Evolutionary conservation across 345 rosid species (phyloP).

Genomic region (Abelmoschus esculentus): DNA sequence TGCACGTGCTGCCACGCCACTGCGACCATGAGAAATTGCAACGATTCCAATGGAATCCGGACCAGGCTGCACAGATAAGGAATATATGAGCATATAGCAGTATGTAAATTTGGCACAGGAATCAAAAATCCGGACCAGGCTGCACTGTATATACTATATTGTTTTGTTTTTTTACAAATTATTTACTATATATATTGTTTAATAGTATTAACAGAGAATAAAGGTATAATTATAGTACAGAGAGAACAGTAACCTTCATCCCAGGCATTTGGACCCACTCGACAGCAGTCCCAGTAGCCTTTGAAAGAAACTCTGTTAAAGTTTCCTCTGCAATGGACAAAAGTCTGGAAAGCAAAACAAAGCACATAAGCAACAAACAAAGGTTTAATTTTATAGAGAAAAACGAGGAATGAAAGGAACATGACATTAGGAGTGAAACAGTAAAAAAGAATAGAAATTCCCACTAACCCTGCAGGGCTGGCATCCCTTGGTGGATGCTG

Average conservation of each 20-base stretch:
- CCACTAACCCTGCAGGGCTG: slow-evolving; percentile 80
- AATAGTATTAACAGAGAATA: slow-evolving; percentile 7
- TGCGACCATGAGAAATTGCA: slow-evolving; percentile 98
- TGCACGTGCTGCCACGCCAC: slow-evolving; percentile 98
- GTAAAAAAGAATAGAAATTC: background rate
- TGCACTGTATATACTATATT: background rate
- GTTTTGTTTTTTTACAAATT: too few relatives aligned
- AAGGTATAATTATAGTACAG: slow-evolving; percentile 5
- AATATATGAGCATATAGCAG: background rate
- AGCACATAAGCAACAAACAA: slow-evolving; percentile 12
- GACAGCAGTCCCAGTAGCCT: slow-evolving; percentile 99
- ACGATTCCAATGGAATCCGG: slow-evolving; percentile 99
- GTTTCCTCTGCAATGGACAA: slow-evolving; percentile 99
- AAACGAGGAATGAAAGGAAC: slow-evolving; percentile 23
- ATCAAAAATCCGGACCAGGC: background rate
- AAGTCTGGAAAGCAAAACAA: slow-evolving; percentile 42
- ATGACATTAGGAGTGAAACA: slow-evolving; percentile 6
- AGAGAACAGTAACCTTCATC: slow-evolving; percentile 57
- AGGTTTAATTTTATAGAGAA: slow-evolving; percentile 15
- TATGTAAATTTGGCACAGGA: background rate
- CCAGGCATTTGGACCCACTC: slow-evolving; percentile 99
- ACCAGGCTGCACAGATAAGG: slow-evolving; percentile 70
- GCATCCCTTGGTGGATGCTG: slow-evolving; percentile 81
- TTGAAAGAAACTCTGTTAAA: slow-evolving; percentile 97
- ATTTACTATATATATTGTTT: background rate